A percentile compares a stretch with the other conserved stretches of the same genome.
Evolutionary conservation across 1,284 basidiomycete species (phyloP).

Genomic region (Ceratobasidium theobromae): DNA sequence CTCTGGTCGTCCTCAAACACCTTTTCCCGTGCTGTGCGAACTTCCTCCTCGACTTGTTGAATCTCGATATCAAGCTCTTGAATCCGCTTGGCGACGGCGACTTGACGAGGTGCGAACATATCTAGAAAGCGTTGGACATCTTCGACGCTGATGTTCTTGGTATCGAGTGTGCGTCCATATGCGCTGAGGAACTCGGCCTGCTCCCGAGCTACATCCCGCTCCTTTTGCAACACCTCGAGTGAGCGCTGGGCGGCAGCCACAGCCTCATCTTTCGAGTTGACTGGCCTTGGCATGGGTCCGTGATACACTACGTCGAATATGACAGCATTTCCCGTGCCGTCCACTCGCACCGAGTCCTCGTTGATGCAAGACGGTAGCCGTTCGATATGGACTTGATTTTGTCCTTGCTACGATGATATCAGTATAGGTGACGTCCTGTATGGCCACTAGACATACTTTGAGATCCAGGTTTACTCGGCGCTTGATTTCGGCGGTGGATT

Average conservation of each 20-base stretch:
- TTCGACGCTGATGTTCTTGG: too few species aligned
- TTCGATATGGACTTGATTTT: too few species aligned
- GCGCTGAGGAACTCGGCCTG: slow-evolving; percentile 32
- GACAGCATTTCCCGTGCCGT: too few species aligned
- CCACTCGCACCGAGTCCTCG: too few species aligned
- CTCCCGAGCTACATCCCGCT: slow-evolving; percentile 20
- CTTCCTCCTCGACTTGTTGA: slow-evolving; percentile 23
- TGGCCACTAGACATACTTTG: too few species aligned
- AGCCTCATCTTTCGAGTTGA: background rate
- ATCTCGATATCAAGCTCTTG: slow-evolving; percentile 30
- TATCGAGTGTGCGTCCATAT: slow-evolving; percentile 35
- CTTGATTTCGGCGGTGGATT: too few species aligned
- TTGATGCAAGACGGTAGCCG: too few species aligned
- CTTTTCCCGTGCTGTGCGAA: too few species aligned
- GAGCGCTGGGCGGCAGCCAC: slow-evolving; percentile 30
- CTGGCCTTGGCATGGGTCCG: background rate
- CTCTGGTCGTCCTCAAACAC: slow-evolving; percentile 30
- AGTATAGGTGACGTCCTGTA: too few species aligned
- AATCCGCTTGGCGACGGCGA: slow-evolving; percentile 21
- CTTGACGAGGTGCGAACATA: slow-evolving; percentile 34
- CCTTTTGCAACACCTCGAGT: slow-evolving; percentile 20
- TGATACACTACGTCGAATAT: slow-evolving; percentile 40
- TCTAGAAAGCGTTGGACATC: slow-evolving; percentile 36
- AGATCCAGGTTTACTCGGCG: too few species aligned
- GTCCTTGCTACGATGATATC: too few species aligned